Evolutionary conservation across 495 filamentous ascomycete species (phyloP), one percentile per base, ranked within the genome.

Genomic region (Aspergillus sparsus): DNA sequence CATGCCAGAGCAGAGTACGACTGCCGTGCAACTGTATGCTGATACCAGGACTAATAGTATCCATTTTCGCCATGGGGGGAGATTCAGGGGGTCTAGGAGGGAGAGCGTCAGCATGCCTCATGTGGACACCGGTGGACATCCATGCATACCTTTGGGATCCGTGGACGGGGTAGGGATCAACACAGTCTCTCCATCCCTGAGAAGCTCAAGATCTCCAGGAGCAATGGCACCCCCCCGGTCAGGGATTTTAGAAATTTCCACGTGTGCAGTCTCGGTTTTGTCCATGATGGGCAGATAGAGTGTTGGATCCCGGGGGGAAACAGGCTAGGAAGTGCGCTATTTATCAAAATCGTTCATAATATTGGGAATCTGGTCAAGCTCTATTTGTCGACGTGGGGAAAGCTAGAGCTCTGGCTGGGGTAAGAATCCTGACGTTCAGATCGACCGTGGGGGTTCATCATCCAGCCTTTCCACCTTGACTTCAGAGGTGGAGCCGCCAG

Each of bases 21-120:
- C 65, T 10, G 62, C 60, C 9, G 49, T 56, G 33, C 53, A 56
- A 13, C 53, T 56, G 41, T 56, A 56, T 5, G 53, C 53, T 1
- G 53, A 56, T 11, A 56, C 64, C 9, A 70, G 56, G 2, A 70
- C 47, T 13, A 64, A 42, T 0, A 70, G 45, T 4, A 61, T 50
- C 68, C 68, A 71, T 57, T 71, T 71, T 2, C 62, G 63, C 58
- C 61, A 66, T 18, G 60, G 46, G 0, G 68, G 66, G 1, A 68
- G 62, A 34, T 66, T 66, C 46, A 71, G 53, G 12, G 68, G 68
- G 59, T 71, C 68, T 68, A 8, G 18, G 6, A 15, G 54, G 57
- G 27, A 66, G 61, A 42, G 9, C 21, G 21, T 27, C 3, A 27
- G 21, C 21, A 27, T 27, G 21, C 3, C 21, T 27, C 21, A 27